Conservation (phyloP, 2,329 filamentous ascomycete species). For the Xylariaceae sp. region DNA sequence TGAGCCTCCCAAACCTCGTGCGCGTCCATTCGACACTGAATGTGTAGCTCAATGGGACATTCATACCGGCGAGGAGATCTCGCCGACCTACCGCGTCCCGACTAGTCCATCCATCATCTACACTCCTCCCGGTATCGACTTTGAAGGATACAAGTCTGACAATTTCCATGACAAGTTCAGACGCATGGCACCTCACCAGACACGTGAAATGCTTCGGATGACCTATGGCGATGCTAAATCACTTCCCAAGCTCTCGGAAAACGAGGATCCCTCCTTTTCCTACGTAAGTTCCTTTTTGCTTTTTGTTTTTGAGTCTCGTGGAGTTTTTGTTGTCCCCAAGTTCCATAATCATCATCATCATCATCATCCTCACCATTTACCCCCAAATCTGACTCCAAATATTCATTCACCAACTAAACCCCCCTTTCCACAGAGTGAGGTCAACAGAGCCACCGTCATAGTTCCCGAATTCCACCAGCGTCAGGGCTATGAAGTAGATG, state of each 20-base stretch:
- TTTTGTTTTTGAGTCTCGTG: no score
- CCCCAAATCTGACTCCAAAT: background rate
- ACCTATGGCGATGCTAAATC: conserved; percentile 11
- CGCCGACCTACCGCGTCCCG: conserved; percentile 25
- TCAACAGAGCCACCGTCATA: conserved; percentile 9
- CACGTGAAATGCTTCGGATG: conserved; percentile 20
- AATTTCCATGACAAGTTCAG: conserved; percentile 26
- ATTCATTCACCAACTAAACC: background rate
- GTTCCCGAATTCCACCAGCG: background rate
- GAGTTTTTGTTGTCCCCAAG: no score
- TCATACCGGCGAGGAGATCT: conserved; percentile 22
- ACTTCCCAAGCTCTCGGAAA: background rate
- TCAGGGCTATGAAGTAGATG: background rate
- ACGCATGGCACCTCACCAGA: conserved; percentile 31
- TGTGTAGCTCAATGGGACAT: conserved; percentile 26
- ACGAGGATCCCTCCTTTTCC: conserved; percentile 18
- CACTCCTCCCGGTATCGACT: conserved; percentile 22
- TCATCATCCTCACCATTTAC: no score
- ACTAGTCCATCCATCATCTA: conserved; percentile 24
- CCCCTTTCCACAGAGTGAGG: conserved; percentile 18
- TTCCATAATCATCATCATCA: no score
- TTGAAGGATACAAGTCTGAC: conserved; percentile 7
- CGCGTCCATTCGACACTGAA: background rate
- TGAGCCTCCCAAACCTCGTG: background rate
- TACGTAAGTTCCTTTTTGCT: conserved; percentile 21